Conservation (phyloP, 2,329 filamentous ascomycete species). For the Paecilomyces fulvus region DNA sequence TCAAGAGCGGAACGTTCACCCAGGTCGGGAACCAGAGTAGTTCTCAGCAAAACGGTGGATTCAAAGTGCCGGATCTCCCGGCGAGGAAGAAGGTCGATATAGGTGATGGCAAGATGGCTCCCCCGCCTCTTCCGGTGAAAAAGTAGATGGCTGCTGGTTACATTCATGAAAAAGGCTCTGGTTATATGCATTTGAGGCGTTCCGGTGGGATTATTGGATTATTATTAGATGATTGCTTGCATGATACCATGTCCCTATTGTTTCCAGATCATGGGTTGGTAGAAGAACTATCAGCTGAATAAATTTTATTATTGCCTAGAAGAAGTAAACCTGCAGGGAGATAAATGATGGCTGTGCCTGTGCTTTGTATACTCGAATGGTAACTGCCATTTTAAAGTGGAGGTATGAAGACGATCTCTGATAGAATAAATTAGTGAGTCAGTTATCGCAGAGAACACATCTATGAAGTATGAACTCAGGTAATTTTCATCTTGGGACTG, state of each 20-base stretch:
- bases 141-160: conserved; percentile 6
- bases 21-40: conserved; percentile 53
- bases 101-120: conserved; percentile 48
- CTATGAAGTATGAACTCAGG: too few relatives aligned
- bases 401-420: too few relatives aligned
- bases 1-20: conserved; percentile 95
- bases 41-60: conserved; percentile 51
- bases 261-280: not conserved
- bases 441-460: too few relatives aligned
- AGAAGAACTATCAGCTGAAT: not conserved
- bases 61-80: conserved; percentile 75
- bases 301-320: not conserved
- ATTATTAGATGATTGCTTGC: conserved; percentile 4
- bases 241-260: conserved; percentile 16
- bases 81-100: conserved; percentile 64
- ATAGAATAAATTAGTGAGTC: too few relatives aligned
- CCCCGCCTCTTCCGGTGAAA: conserved; percentile 27
- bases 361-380: too few relatives aligned
- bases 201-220: conserved; percentile 5
- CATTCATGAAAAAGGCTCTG: not conserved
- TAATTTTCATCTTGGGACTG: not conserved
- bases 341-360: not conserved
- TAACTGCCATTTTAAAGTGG: too few relatives aligned
- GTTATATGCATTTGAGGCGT: conserved; percentile 8
- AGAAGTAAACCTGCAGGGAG: not conserved